Base-by-base conservation (phyloP, 169 alveolate genomes). In the Plasmodium gonderi region DNA sequence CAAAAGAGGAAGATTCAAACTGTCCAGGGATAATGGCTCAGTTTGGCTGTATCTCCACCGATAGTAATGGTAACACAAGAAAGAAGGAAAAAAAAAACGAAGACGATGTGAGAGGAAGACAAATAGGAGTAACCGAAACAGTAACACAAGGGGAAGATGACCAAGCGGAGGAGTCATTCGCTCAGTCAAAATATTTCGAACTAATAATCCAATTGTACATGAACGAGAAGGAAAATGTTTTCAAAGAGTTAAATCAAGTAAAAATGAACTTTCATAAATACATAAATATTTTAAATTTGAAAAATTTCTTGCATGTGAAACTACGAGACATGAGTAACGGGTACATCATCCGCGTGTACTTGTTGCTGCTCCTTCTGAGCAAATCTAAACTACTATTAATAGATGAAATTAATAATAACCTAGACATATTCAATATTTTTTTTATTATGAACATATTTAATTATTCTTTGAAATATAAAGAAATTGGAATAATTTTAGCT, bases 371-470 rank as follows among this genome's bases (percentile, higher is more conserved):
- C 12, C 93, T 95, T 9, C 49, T 95, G n/a, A 94, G 95, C 44
- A 45, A 82, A 9, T 92, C 96, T 4, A 80, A 91, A 49, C 75
- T 95, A 20, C 83, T 95, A 33, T 65, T 95, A 36, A 76, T 95
- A 47, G 97, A 95, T 68, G 97, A 95, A 80, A 96, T 96, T 7
- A 95, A 96, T 77, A 95, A 95, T 89, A 95, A 95, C 69, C 45
- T 95, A 68, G 97, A 95, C 69, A 77, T 80, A 49, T 91, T 81
- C 49, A 92, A 95, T 23, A 93, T 93, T 20, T 87, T 87, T 47
- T 87, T 87, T 67, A 44, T 87, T 42, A 87, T 87, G 93, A 87
- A 87, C 51, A 77, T 87, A 23, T 87, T 87, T 74, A 77, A 87
- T 4, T 87, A 87, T 60, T 38, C 90, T 20, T 68, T 87, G 26